phyloP scores from a whole-genome alignment of 345 rosid genomes.

The Trapa incisa region DNA sequence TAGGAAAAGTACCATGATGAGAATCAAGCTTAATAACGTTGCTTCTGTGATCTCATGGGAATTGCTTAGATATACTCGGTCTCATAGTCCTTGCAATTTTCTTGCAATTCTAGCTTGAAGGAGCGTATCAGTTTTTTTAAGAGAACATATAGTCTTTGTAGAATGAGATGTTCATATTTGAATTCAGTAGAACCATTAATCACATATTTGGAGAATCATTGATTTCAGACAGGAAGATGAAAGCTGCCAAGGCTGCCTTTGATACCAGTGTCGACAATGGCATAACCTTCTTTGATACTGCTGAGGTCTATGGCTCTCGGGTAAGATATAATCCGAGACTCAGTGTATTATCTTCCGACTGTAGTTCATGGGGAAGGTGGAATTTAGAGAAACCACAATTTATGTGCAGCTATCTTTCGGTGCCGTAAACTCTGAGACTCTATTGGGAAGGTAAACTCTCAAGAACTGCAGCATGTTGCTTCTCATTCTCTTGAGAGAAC shows the following conservation, averaged over 20 bases:
- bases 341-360: background rate
- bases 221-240: constrained; percentile 60
- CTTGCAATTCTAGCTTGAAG: background rate
- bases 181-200: background rate
- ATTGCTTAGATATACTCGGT: too few species aligned
- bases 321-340: constrained; percentile 19
- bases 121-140: background rate
- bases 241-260: constrained; percentile 79
- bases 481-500: constrained; percentile 1
- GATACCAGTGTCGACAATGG: constrained; percentile 58
- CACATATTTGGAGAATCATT: background rate
- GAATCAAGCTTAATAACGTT: too few species aligned
- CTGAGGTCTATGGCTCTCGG: constrained; percentile 88
- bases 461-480: background rate
- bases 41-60: too few species aligned
- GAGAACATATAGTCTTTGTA: background rate
- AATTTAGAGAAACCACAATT: constrained; percentile 1
- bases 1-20: too few species aligned
- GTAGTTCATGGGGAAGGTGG: background rate
- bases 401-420: constrained; percentile 50
- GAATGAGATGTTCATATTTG: background rate
- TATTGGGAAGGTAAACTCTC: constrained; percentile 60
- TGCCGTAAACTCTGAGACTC: constrained; percentile 72
- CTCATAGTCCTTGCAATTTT: too few species aligned
- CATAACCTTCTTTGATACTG: constrained; percentile 77